phyloP scores from a whole-genome alignment of 768 basidiomycete species.

The Ramaria rubella region DNA sequence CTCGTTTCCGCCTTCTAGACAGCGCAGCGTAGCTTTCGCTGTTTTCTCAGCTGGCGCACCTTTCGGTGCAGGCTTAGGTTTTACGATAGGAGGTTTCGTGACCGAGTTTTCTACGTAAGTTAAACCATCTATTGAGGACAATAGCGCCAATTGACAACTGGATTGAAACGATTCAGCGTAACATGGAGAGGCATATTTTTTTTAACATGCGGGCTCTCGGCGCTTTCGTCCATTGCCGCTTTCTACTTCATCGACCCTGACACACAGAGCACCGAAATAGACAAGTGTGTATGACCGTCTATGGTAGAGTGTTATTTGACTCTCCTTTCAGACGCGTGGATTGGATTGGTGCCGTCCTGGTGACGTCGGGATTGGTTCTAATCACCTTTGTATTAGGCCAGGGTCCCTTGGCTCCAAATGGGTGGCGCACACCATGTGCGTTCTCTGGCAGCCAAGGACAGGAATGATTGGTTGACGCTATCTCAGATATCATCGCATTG shows the following conservation, averaged over 20 bases:
- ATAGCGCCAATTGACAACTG: constrained; percentile 6
- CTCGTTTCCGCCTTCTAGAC: constrained; percentile 59
- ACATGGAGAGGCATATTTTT: constrained; percentile 70
- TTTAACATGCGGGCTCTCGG: constrained; percentile 50
- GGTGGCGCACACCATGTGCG: constrained; percentile 57
- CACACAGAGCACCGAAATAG: constrained; percentile 21
- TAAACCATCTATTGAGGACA: not conserved
- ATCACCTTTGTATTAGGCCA: constrained; percentile 70
- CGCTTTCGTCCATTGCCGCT: constrained; percentile 46
- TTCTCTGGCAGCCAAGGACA: not conserved
- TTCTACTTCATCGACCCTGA: constrained; percentile 60
- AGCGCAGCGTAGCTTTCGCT: constrained; percentile 73
- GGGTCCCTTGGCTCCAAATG: constrained; percentile 48
- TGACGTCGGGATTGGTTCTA: constrained; percentile 60
- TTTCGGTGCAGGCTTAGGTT: constrained; percentile 68
- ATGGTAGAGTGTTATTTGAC: constrained; percentile 18
- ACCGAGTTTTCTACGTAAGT: constrained; percentile 44
- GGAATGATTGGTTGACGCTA: constrained; percentile 5
- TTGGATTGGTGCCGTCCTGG: constrained; percentile 66
- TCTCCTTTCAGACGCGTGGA: constrained; percentile 62
- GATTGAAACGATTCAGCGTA: not conserved
- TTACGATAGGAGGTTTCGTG: constrained; percentile 62
- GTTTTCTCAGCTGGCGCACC: constrained; percentile 83
- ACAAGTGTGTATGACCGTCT: constrained; percentile 26
- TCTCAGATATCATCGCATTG: constrained; percentile 61